Base-by-base conservation (phyloP, 306 rosid genomes). In the Ormosia semicastrata region DNA sequence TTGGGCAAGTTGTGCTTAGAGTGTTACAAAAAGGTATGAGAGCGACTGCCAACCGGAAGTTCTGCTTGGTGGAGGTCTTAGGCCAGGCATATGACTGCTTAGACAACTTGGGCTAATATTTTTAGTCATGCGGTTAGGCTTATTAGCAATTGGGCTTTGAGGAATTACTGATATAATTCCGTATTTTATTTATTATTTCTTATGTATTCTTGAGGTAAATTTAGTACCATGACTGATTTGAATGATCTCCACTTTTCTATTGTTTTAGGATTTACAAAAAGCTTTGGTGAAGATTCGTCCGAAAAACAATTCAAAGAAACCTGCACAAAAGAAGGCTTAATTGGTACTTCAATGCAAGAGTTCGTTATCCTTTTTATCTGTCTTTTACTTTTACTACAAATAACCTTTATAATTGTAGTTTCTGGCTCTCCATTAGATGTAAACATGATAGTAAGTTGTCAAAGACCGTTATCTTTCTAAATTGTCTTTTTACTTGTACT, bases 261-360 rank as follows among this genome's bases (percentile, higher is more conserved):
- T 77, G 77, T 76, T 79, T 69, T 74, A 94, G 97, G 97, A 90
- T 86, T 80, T 95, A 93, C 92, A 83, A 52, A 91, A 86, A 18
- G 94, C 90, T 79, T 71, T 91, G 80, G 94, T 95, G 90, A 95
- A 95, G 95, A 80, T 95, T 79, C 97, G 97, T 15, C 90, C 85
- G 71, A 90, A 81, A 89, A 95, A 93, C 84, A 93, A 95, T 82
- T 95, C 97, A 4, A 94, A 93, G 90, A 94, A 90, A 90, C 91
- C 85, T 13, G 88, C 88, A 5, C 89, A 75, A 77, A 80, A 82
- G 82, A 72, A 46, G 47, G 77, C 85, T 12, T 90, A 68, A 77
- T 44, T 70, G 44, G 40, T 63, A 39, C 57, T 24, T 66, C 7
- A 41, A 54, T 47, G 74, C 39, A 56, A 69, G 54, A 34, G 17